Evolutionary conservation across 371 early-diverging fungal genomes (phyloP).

Genomic region (Lichtheimia ramosa): DNA sequence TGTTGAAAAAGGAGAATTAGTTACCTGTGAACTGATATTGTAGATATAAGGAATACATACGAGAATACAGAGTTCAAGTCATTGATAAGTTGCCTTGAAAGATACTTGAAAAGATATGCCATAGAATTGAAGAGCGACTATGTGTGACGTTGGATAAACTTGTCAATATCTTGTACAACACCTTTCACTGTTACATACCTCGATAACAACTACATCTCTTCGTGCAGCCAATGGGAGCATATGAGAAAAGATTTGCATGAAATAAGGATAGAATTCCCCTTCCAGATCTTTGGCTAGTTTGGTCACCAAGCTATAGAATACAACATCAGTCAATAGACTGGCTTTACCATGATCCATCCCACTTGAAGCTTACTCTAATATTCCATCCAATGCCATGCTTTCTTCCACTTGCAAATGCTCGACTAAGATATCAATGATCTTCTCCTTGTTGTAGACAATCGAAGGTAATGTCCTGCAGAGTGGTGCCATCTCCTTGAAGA

Average conservation of each 20-base stretch:
- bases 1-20: slow-evolving; percentile 13
- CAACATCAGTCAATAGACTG: neutral
- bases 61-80: slow-evolving; percentile 73
- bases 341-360: neutral
- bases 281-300: slow-evolving; percentile 89
- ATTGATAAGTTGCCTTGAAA: slow-evolving; percentile 65
- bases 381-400: slow-evolving; percentile 71
- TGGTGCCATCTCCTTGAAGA: slow-evolving; percentile 63
- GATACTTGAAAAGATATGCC: slow-evolving; percentile 89
- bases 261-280: slow-evolving; percentile 86
- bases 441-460: slow-evolving; percentile 85
- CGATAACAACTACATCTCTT: slow-evolving; percentile 72
- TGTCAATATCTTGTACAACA: too few species aligned
- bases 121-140: slow-evolving; percentile 85
- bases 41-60: slow-evolving; percentile 26
- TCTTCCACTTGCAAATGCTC: slow-evolving; percentile 61
- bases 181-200: slow-evolving; percentile 45
- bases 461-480: slow-evolving; percentile 78
- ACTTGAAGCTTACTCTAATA: slow-evolving; percentile 68
- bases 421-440: slow-evolving; percentile 69
- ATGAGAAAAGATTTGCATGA: slow-evolving; percentile 57
- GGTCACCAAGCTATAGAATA: slow-evolving; percentile 63
- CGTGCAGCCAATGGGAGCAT: slow-evolving; percentile 67
- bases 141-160: neutral
- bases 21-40: neutral